These are phyloP conservation scores for Aspergillus biplanus DNA, from an alignment of 495 filamentous ascomycete species.

Conservation along the genomic window DNA sequence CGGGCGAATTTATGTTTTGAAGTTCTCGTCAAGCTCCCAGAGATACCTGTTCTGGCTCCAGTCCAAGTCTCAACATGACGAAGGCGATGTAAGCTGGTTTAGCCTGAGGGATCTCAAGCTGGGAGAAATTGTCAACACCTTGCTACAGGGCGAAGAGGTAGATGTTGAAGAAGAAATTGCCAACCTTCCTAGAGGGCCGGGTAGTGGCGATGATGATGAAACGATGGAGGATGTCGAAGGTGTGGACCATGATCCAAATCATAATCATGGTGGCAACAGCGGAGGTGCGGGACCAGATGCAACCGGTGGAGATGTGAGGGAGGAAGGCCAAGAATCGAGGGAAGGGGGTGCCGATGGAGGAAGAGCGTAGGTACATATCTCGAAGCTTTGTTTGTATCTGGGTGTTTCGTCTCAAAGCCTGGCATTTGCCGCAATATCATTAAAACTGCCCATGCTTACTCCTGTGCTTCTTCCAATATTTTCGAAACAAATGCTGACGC, in stretches of 20 bases:
- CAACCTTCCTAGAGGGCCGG: conserved; percentile 54
- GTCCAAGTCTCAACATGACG: conserved; percentile 76
- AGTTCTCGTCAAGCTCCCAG: conserved; percentile 91
- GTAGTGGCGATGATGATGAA: conserved; percentile 68
- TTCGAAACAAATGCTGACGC: conserved; percentile 18
- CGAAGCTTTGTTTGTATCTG: conserved; percentile 28
- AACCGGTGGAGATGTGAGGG: conserved; percentile 85
- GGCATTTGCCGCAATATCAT: conserved; percentile 5
- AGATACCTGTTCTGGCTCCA: conserved; percentile 97
- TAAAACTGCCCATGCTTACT: conserved; percentile 12
- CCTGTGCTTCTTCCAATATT: conserved; percentile 10
- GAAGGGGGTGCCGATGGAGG: conserved; percentile 95
- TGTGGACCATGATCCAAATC: conserved; percentile 55
- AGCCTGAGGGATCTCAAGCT: conserved; percentile 79
- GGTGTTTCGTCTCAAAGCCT: conserved; percentile 11
- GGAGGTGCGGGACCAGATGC: conserved; percentile 84
- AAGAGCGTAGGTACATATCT: conserved; percentile 92
- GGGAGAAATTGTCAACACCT: conserved; percentile 78
- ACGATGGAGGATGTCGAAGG: conserved; percentile 85
- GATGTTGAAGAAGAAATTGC: conserved; percentile 78
- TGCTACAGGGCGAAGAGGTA: conserved; percentile 89
- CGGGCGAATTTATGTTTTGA: conserved; percentile 90
- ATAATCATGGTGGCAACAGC: conserved; percentile 61
- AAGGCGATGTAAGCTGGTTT: conserved; percentile 75
- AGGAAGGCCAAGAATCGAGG: conserved; percentile 84